Percentiles rank a stretch among this genome's conserved stretches.
Evolutionary conservation across 495 filamentous ascomycete species (phyloP).

Genomic region (Hypomontagnella monticulosa): DNA sequence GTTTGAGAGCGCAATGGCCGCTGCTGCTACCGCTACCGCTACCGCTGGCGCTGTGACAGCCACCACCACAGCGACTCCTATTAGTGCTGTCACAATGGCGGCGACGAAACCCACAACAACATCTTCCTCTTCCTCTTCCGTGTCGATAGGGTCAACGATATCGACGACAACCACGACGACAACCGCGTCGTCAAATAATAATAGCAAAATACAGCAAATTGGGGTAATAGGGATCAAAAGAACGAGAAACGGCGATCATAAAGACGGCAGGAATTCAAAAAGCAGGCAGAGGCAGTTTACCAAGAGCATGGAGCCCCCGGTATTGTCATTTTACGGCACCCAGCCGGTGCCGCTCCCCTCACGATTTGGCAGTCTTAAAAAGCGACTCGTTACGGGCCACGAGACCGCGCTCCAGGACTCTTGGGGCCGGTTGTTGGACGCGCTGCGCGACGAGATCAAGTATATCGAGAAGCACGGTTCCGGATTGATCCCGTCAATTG

Average conservation of each 20-base stretch:
- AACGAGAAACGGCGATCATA: constrained; percentile 43
- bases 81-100: constrained; percentile 20
- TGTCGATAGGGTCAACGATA: constrained; percentile 23
- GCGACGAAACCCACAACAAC: constrained; percentile 33
- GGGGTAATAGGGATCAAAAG: constrained; percentile 44
- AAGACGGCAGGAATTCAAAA: constrained; percentile 44
- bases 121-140: constrained; percentile 18
- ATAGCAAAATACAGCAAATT: constrained; percentile 12
- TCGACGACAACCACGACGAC: constrained; percentile 19
- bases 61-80: constrained; percentile 4
- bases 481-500: constrained; percentile 70
- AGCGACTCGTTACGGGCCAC: constrained; percentile 69
- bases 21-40: constrained; percentile 32
- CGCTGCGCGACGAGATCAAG: constrained; percentile 67
- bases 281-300: constrained; percentile 42
- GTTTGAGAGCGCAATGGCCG: constrained; percentile 45
- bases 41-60: constrained; percentile 27
- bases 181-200: neutral
- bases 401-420: constrained; percentile 71
- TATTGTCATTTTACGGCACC: constrained; percentile 76
- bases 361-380: constrained; percentile 82
- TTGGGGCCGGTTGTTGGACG: constrained; percentile 74
- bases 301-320: constrained; percentile 75
- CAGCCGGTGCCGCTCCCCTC: constrained; percentile 76
- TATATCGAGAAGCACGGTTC: constrained; percentile 59